Conservation (phyloP, 1,284 basidiomycete species). For the Flammula alnicola region DNA sequence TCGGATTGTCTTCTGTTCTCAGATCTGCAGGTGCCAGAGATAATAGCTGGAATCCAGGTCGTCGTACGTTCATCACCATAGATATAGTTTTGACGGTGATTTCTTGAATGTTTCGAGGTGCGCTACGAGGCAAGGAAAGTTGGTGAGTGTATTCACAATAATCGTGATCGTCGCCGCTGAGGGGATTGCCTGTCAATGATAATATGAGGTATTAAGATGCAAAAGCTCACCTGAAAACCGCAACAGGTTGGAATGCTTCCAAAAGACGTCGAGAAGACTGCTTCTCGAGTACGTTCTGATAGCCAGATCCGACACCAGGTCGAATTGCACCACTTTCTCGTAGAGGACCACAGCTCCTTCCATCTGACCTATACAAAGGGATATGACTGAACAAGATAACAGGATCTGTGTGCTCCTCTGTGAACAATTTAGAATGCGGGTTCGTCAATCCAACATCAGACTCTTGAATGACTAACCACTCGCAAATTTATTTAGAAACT, state of each 20-base stretch:
- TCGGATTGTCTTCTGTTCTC: slow-evolving; percentile 33
- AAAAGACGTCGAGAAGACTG: slow-evolving; percentile 76
- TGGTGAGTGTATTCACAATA: slow-evolving; percentile 81
- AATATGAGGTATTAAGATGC: background rate
- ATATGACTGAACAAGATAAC: slow-evolving; percentile 83
- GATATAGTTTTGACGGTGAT: slow-evolving; percentile 88
- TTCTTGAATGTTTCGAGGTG: slow-evolving; percentile 49
- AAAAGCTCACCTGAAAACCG: slow-evolving; percentile 72
- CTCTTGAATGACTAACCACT: no score
- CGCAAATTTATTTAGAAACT: slow-evolving; percentile 65
- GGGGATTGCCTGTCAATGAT: background rate
- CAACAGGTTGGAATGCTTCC: slow-evolving; percentile 62
- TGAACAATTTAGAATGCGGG: background rate
- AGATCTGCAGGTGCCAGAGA: slow-evolving; percentile 56
- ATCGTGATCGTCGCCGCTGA: slow-evolving; percentile 89
- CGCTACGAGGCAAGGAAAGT: slow-evolving; percentile 31
- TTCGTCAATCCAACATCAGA: slow-evolving; percentile 3
- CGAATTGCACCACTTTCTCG: slow-evolving; percentile 78
- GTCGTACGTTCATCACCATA: slow-evolving; percentile 75
- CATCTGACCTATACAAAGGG: slow-evolving; percentile 76
- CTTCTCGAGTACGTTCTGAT: slow-evolving; percentile 82
- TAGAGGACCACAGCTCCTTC: slow-evolving; percentile 73
- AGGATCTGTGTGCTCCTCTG: slow-evolving; percentile 29
- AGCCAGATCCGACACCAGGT: slow-evolving; percentile 81
- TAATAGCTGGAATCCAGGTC: slow-evolving; percentile 86